phyloP scores from a whole-genome alignment of 345 rosid species.

The Eucalyptus cloeziana region DNA sequence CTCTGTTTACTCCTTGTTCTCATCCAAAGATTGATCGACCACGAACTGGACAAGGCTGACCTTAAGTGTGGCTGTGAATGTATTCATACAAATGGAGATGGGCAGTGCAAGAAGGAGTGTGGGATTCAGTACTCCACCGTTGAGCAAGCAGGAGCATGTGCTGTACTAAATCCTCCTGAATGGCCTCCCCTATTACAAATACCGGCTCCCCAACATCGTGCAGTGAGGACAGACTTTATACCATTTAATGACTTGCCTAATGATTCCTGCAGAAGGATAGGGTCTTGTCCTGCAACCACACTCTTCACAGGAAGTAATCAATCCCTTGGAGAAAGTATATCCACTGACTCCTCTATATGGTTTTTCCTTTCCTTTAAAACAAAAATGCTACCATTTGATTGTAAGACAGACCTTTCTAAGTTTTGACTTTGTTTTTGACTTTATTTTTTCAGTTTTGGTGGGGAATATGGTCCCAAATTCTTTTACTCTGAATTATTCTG shows the following conservation, averaged over 20 bases:
- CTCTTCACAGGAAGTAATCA: constrained; percentile 61
- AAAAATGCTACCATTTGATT: background rate
- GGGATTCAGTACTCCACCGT: constrained; percentile 41
- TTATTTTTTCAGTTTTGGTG: constrained; percentile 32
- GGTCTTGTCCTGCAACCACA: constrained; percentile 61
- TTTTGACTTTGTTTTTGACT: background rate
- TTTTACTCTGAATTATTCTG: constrained; percentile 19
- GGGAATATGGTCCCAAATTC: constrained; percentile 38
- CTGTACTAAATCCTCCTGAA: constrained; percentile 39
- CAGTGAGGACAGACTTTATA: constrained; percentile 23
- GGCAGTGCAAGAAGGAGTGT: background rate
- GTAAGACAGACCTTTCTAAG: background rate
- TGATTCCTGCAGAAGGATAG: constrained; percentile 54
- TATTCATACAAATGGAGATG: constrained; percentile 22
- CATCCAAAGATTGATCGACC: constrained; percentile 32
- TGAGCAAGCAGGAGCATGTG: constrained; percentile 39
- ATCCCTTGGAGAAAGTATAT: constrained; percentile 54
- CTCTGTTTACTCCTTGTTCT: constrained; percentile 47
- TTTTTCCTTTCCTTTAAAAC: background rate
- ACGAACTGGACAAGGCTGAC: background rate
- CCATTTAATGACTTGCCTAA: constrained; percentile 28
- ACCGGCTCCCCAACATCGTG: constrained; percentile 58
- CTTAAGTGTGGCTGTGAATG: constrained; percentile 53
- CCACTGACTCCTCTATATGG: background rate
- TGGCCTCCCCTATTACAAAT: constrained; percentile 80